A percentile compares a stretch with the other conserved stretches of the same genome.
Evolutionary conservation across 768 basidiomycete species (phyloP).

Genomic region (Ramaria sp.): DNA sequence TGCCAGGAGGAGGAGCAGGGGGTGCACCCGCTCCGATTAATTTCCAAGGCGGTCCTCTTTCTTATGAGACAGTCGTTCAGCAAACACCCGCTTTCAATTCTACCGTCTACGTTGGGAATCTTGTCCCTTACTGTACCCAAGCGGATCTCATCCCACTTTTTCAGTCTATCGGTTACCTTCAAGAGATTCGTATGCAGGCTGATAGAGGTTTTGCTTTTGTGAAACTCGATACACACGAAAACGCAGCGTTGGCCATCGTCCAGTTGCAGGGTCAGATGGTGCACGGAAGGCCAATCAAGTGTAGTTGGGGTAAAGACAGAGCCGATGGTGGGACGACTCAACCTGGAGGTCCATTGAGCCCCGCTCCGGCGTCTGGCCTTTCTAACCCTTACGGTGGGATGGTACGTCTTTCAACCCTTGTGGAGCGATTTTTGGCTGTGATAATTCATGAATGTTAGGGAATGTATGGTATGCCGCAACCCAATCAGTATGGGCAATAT

Average conservation of each 20-base stretch:
- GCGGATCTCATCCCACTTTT: constrained; percentile 96
- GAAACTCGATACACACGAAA: constrained; percentile 96
- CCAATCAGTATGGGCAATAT: constrained; percentile 61
- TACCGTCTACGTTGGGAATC: constrained; percentile 97
- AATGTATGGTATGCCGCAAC: constrained; percentile 86
- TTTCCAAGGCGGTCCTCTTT: constrained; percentile 80
- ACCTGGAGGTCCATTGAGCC: constrained; percentile 40
- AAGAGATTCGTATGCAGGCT: constrained; percentile 98
- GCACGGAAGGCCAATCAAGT: constrained; percentile 95
- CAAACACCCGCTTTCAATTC: constrained; percentile 93
- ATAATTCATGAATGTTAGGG: constrained; percentile 33
- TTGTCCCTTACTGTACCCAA: constrained; percentile 95
- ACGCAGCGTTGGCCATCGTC: constrained; percentile 96
- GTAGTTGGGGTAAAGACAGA: constrained; percentile 97
- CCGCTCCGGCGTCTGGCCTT: constrained; percentile 33
- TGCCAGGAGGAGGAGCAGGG: constrained; percentile 26
- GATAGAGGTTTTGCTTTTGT: constrained; percentile 99
- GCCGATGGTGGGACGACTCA: constrained; percentile 56
- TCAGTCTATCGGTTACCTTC: constrained; percentile 97
- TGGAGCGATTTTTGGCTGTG: constrained; percentile 7
- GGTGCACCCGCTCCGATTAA: constrained; percentile 83
- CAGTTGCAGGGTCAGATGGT: constrained; percentile 96
- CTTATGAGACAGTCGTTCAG: constrained; percentile 85
- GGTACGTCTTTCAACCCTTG: constrained; percentile 36
- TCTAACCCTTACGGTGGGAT: constrained; percentile 66